Conservation (phyloP, 2,329 filamentous ascomycete species). For the Hortaea sp. region DNA sequence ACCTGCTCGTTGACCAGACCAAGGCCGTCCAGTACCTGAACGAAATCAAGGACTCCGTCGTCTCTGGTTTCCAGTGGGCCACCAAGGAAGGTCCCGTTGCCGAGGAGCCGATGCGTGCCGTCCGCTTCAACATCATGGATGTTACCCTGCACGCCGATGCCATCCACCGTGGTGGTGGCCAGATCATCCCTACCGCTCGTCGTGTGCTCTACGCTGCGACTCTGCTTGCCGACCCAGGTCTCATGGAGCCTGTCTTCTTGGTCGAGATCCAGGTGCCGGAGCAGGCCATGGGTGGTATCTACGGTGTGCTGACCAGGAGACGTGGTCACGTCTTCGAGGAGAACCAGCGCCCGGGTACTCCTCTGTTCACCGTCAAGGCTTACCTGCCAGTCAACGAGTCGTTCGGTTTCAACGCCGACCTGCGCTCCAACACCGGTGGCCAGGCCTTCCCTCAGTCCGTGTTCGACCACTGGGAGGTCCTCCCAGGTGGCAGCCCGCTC, state of each 20-base stretch:
- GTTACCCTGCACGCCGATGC: constrained; percentile 99
- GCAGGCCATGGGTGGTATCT: constrained; percentile 98
- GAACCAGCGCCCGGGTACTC: constrained; percentile 96
- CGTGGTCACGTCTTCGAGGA: constrained; percentile 99
- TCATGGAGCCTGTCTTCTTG: constrained; percentile 96
- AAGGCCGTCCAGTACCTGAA: constrained; percentile 99
- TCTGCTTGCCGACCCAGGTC: constrained; percentile 80
- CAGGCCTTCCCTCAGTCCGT: constrained; percentile 99
- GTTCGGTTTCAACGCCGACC: constrained; percentile 97
- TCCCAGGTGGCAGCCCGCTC: constrained; percentile 86
- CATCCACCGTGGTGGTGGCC: constrained; percentile 98
- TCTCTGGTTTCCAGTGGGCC: constrained; percentile 99
- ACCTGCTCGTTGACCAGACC: constrained; percentile 98
- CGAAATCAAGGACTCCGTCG: constrained; percentile 99
- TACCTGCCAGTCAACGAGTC: constrained; percentile 96
- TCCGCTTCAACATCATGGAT: constrained; percentile 99
- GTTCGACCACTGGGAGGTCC: constrained; percentile 97
- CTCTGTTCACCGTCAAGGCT: constrained; percentile 98
- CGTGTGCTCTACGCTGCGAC: constrained; percentile 92
- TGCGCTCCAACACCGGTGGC: constrained; percentile 83
- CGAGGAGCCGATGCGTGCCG: constrained; percentile 94
- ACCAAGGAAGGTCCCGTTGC: constrained; percentile 93
- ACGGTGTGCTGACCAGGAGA: constrained; percentile 93
- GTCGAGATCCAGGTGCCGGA: constrained; percentile 99
- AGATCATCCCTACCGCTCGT: constrained; percentile 95